Percentiles rank a stretch among this genome's conserved stretches.
These are phyloP conservation scores for Rugonectria rugulosa DNA, from an alignment of 2,329 filamentous ascomycete genomes.

Conservation along the genomic window DNA sequence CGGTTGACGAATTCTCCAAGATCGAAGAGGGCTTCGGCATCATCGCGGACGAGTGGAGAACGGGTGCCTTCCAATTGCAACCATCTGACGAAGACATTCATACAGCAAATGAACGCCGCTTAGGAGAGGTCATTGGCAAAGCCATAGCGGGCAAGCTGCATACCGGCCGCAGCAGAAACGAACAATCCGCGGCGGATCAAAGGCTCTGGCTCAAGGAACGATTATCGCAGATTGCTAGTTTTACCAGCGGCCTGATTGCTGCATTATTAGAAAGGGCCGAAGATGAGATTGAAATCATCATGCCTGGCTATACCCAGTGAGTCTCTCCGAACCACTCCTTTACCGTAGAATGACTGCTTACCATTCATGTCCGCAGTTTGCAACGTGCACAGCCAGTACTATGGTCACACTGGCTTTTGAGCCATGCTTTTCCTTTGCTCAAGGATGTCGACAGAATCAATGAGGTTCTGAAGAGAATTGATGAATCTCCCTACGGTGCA, in stretches of 20 bases:
- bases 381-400: slow-evolving; percentile 82
- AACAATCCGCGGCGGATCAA: slow-evolving; percentile 57
- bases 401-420: slow-evolving; percentile 84
- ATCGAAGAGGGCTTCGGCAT: slow-evolving; percentile 75
- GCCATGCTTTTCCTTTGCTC: slow-evolving; percentile 76
- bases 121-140: slow-evolving; percentile 74
- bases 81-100: slow-evolving; percentile 47
- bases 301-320: slow-evolving; percentile 85
- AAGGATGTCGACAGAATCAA: slow-evolving; percentile 80
- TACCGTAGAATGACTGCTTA: no score
- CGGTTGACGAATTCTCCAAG: slow-evolving; percentile 72
- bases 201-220: no score
- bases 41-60: slow-evolving; percentile 62
- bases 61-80: slow-evolving; percentile 58
- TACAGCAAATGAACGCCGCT: slow-evolving; percentile 61
- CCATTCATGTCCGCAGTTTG: no score
- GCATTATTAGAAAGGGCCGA: slow-evolving; percentile 38
- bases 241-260: slow-evolving; percentile 36
- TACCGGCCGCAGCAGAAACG: slow-evolving; percentile 74
- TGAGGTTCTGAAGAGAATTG: slow-evolving; percentile 75
- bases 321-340: no score
- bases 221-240: no score
- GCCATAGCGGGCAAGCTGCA: slow-evolving; percentile 76
- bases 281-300: slow-evolving; percentile 57
- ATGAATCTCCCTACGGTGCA: slow-evolving; percentile 73